Evolutionary conservation across 177 flowering plant species (phyloP).

Genomic region (Vitis hybrid): DNA sequence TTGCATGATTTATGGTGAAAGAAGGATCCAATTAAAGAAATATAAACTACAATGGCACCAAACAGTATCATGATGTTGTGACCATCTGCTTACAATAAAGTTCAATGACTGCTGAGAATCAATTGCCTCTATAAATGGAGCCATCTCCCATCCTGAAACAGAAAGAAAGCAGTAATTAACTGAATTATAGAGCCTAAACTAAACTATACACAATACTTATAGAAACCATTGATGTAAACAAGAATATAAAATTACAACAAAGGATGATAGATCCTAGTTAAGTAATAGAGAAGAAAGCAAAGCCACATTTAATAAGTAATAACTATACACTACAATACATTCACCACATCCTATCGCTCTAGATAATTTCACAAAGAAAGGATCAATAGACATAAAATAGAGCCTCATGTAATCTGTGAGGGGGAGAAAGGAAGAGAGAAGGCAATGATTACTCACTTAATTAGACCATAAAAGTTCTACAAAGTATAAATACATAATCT

Average conservation of each 20-base stretch:
- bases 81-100: conserved; percentile 52
- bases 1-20: neutral
- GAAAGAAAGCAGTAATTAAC: conserved; percentile 1
- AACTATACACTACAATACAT: too few species aligned
- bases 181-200: neutral
- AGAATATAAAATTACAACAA: too few species aligned
- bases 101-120: conserved; percentile 64
- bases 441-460: too few species aligned
- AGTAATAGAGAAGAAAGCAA: neutral
- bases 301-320: too few species aligned
- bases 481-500: too few species aligned
- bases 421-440: too few species aligned
- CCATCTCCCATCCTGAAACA: conserved; percentile 92
- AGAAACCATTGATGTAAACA: too few species aligned
- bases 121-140: conserved; percentile 93
- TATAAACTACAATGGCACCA: neutral
- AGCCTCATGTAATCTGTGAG: neutral
- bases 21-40: neutral
- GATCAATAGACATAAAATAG: neutral
- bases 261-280: too few species aligned
- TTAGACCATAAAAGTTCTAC: too few species aligned
- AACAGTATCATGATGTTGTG: neutral
- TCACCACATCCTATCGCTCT: neutral
- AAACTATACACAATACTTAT: too few species aligned
- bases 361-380: neutral